Conservation (phyloP, 805 yeast genomes). For the Isabelozyma gotoi region DNA sequence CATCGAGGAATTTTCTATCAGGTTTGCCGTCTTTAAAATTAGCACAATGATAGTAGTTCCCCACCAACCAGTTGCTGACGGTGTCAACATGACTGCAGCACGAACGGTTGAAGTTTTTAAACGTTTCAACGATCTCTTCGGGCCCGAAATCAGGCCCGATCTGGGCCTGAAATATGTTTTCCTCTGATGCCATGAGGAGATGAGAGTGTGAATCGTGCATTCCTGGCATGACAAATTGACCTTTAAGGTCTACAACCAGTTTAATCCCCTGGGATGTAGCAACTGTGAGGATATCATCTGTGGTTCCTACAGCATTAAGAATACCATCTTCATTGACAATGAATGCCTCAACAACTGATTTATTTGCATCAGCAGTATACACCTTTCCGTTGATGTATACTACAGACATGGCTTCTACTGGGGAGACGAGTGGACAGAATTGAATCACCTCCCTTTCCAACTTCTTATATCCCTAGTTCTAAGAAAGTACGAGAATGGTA, state of each 20-base stretch:
- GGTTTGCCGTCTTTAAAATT: slow-evolving; percentile 20
- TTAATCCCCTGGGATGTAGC: slow-evolving; percentile 7
- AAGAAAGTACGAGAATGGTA: too few relatives aligned
- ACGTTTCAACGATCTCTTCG: slow-evolving; percentile 17
- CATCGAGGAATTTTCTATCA: slow-evolving; percentile 21
- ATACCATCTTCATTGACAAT: slow-evolving; percentile 16
- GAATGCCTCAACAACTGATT: slow-evolving; percentile 19
- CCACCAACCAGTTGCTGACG: slow-evolving; percentile 22
- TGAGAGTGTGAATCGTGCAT: slow-evolving; percentile 25
- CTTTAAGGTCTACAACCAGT: slow-evolving; percentile 16
- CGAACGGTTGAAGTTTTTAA: slow-evolving; percentile 15
- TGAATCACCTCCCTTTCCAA: not conserved
- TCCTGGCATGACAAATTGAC: slow-evolving; percentile 24
- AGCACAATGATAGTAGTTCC: slow-evolving; percentile 22
- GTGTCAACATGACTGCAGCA: slow-evolving; percentile 16
- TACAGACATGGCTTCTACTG: slow-evolving; percentile 12
- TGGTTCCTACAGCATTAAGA: slow-evolving; percentile 16
- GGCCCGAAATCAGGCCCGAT: slow-evolving; percentile 14
- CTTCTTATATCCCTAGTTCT: not conserved
- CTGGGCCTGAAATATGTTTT: slow-evolving; percentile 20
- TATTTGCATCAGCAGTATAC: slow-evolving; percentile 12
- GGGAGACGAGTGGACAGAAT: not conserved
- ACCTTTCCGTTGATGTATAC: slow-evolving; percentile 20
- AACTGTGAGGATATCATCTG: slow-evolving; percentile 10
- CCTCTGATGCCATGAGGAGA: slow-evolving; percentile 20